phyloP scores from a whole-genome alignment of 2,329 filamentous ascomycete genomes.

The Hypoxylon sp. region DNA sequence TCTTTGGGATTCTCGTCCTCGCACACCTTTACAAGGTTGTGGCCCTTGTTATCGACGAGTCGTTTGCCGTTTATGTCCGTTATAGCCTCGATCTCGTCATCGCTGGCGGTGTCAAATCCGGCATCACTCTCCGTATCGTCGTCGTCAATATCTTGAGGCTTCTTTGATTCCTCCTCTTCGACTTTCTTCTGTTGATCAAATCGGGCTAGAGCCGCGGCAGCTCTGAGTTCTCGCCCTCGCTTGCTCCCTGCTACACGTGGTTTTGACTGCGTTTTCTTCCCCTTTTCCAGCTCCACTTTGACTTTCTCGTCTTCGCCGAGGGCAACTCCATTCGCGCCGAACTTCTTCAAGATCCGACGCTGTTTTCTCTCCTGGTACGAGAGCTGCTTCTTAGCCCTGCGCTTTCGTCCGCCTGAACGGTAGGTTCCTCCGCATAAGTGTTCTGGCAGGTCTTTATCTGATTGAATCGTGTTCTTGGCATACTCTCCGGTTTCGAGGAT shows the following conservation, averaged over 20 bases:
- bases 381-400: slow-evolving; percentile 63
- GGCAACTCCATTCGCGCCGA: slow-evolving; percentile 75
- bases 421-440: slow-evolving; percentile 87
- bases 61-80: slow-evolving; percentile 73
- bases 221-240: slow-evolving; percentile 78
- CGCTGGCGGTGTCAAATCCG: slow-evolving; percentile 58
- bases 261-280: slow-evolving; percentile 71
- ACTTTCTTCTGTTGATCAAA: slow-evolving; percentile 72
- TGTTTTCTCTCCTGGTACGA: slow-evolving; percentile 80
- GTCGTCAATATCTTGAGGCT: slow-evolving; percentile 53
- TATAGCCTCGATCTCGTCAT: slow-evolving; percentile 59
- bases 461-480: slow-evolving; percentile 63
- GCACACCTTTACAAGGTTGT: slow-evolving; percentile 78
- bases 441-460: slow-evolving; percentile 71
- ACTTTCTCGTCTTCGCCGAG: slow-evolving; percentile 76
- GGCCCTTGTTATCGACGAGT: slow-evolving; percentile 74
- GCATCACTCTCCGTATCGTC: slow-evolving; percentile 51
- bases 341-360: slow-evolving; percentile 78
- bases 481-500: slow-evolving; percentile 71
- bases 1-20: slow-evolving; percentile 73
- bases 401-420: slow-evolving; percentile 68
- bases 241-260: slow-evolving; percentile 81
- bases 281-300: slow-evolving; percentile 75
- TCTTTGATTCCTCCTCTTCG: slow-evolving; percentile 56
- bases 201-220: slow-evolving; percentile 79